phyloP scores from a whole-genome alignment of 1,284 basidiomycete species.

The Farysia itapuensis region DNA sequence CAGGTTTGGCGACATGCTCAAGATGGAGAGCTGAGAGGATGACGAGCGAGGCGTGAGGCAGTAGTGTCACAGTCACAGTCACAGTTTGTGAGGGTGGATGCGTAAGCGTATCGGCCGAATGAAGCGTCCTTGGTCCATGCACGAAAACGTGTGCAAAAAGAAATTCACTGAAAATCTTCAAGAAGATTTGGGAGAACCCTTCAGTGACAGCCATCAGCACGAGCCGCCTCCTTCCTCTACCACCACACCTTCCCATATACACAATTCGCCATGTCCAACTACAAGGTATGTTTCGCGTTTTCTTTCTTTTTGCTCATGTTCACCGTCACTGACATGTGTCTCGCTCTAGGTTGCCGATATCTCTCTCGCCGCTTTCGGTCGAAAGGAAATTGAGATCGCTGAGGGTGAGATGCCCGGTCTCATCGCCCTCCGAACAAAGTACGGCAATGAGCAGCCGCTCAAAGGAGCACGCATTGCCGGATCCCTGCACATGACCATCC shows the following conservation, averaged over 20 bases:
- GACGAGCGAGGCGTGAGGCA: too few species aligned
- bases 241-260: slow-evolving; percentile 7
- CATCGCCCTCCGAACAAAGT: slow-evolving; percentile 64
- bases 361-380: slow-evolving; percentile 93
- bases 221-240: slow-evolving; percentile 2
- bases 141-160: too few species aligned
- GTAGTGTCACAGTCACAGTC: too few species aligned
- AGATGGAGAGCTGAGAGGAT: too few species aligned
- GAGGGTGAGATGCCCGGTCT: slow-evolving; percentile 65
- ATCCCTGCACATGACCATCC: slow-evolving; percentile 75
- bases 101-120: too few species aligned
- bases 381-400: slow-evolving; percentile 97
- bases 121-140: too few species aligned
- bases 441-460: slow-evolving; percentile 79
- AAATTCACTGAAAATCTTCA: too few species aligned
- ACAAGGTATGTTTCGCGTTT: slow-evolving; percentile 34
- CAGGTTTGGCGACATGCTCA: too few species aligned
- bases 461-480: slow-evolving; percentile 95
- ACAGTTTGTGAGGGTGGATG: too few species aligned
- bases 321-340: not conserved
- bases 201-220: too few species aligned
- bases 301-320: not conserved
- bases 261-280: slow-evolving; percentile 42
- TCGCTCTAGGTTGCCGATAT: slow-evolving; percentile 68
- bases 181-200: too few species aligned